Base-by-base conservation (phyloP, 176 grass and related monocot genomes). In the Phragmites australis region DNA sequence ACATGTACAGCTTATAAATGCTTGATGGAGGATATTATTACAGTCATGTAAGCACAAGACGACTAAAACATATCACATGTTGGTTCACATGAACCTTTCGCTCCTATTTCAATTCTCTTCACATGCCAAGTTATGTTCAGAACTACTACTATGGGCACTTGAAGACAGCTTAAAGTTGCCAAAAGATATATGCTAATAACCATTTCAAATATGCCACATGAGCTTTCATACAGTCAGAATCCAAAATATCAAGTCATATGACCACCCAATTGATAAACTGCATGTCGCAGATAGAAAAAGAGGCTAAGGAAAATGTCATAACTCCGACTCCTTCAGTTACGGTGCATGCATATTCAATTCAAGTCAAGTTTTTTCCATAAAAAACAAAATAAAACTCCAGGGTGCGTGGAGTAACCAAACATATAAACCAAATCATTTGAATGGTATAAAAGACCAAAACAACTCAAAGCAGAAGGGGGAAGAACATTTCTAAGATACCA, bases 171-270 rank as follows among this genome's bases (percentile, higher is more conserved):
- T 51, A 80, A 80, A 37, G 57, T 18, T 70, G 12, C 34, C 52
- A 70, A 84, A 53, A 84, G 26, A 46, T 61, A 76, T 50, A 81
- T 39, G 27, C 23, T 31, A 70, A 51, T n/a, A 44, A 16, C 27
- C 42, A 44, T 45, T 46, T 19, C 17, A 65, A 37, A 22, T 34
- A 34, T 51, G 15, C 47, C 30, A 23, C 45, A 40, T 52, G 21
- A 52, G 52, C 52, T 21, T 27, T 44, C 6, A 31, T 80, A 68
- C 29, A 14, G 17, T 59, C 22, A 29, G 29, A 84, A 60, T n/a
- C 8, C 31, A 81, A 85, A 43, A 61, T 74, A 46, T 43, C 26
- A 83, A 79, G 31, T 27, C 56, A 61, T 68, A 64, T 37, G 29
- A 18, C 43, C 32, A 48, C 62, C 30, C 6, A 74, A 26, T 30